phyloP scores from a whole-genome alignment of 805 yeast genomes.

The Schizosaccharomyces octosporus region DNA sequence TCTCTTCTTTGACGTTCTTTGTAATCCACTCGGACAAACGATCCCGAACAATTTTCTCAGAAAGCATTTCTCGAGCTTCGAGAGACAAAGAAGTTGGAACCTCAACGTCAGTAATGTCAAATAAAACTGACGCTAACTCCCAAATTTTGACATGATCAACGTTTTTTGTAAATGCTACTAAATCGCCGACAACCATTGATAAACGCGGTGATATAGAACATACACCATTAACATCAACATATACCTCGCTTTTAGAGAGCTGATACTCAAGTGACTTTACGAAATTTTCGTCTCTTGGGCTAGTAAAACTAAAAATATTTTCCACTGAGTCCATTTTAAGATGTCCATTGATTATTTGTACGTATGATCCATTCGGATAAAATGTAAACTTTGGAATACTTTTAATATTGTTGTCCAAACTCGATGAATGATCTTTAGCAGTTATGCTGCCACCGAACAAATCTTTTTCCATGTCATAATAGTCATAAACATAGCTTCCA shows the following conservation, averaged over 20 bases:
- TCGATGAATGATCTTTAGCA: not conserved
- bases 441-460: not conserved
- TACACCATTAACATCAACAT: not conserved
- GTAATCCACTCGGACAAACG: constrained; percentile 35
- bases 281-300: not conserved
- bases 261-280: not conserved
- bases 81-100: not conserved
- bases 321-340: not conserved
- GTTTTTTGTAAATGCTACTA: constrained; percentile 5
- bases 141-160: constrained; percentile 13
- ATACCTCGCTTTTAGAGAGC: not conserved
- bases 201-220: not conserved
- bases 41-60: constrained; percentile 17
- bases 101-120: constrained; percentile 19
- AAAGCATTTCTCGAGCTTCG: not conserved
- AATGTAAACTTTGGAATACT: not conserved
- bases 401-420: not conserved
- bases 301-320: not conserved
- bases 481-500: not conserved
- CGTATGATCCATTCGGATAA: not conserved
- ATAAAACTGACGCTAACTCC: constrained; percentile 37
- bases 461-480: not conserved
- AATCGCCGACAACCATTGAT: constrained; percentile 13
- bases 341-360: not conserved
- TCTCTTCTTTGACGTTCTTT: constrained; percentile 17